Evolutionary conservation across 805 yeast species (phyloP).

Genomic region (Naumovozyma castellii): DNA sequence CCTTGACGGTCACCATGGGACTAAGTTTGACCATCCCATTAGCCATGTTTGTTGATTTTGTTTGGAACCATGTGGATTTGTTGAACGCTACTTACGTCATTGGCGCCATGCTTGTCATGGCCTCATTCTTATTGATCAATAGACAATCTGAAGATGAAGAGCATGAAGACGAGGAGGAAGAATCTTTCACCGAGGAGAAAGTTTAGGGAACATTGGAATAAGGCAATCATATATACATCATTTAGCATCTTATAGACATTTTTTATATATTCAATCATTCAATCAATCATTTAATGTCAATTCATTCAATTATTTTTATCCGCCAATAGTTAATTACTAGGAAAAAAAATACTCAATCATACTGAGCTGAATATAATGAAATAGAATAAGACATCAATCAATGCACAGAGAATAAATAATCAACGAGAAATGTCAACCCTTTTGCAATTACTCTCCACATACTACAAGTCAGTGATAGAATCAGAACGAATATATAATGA

Average conservation of each 20-base stretch:
- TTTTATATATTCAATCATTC: too few species aligned
- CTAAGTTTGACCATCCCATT: conserved; percentile 86
- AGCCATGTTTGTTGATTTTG: conserved; percentile 82
- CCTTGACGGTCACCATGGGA: conserved; percentile 88
- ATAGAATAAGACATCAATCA: too few species aligned
- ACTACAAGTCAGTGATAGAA: conserved; percentile 23
- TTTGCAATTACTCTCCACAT: conserved; percentile 19
- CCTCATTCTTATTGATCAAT: conserved; percentile 73
- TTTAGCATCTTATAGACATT: too few species aligned
- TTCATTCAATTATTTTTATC: too few species aligned
- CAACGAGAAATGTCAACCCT: conserved; percentile 14
- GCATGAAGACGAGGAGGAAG: neutral
- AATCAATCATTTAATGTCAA: too few species aligned
- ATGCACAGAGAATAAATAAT: too few species aligned
- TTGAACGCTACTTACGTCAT: conserved; percentile 37
- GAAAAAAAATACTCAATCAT: too few species aligned
- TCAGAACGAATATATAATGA: conserved; percentile 20
- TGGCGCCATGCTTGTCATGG: conserved; percentile 70
- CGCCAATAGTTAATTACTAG: too few species aligned
- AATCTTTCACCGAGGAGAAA: too few species aligned
- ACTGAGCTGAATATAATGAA: too few species aligned
- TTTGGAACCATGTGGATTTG: conserved; percentile 46
- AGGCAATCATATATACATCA: too few species aligned
- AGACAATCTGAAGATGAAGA: conserved; percentile 30
- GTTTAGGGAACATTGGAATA: too few species aligned